These are phyloP conservation scores for Solanum lycopersicoides DNA, from an alignment of 257 asterid genomes.

Conservation along the genomic window DNA sequence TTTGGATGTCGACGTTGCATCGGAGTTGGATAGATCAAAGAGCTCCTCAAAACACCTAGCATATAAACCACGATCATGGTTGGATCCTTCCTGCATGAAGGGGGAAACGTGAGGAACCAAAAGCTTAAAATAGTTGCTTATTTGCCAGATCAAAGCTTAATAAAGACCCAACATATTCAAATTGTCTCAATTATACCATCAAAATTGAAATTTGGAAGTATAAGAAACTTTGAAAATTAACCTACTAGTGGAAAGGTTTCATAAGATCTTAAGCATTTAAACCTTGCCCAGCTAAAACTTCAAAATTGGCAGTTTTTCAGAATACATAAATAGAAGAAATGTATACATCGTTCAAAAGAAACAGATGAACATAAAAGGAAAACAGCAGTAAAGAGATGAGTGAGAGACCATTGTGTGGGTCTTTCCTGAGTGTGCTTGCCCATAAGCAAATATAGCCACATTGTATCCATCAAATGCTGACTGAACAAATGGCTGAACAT, in stretches of 20 bases:
- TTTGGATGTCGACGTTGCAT: slow-evolving; percentile 76
- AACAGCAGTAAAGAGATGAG: slow-evolving; percentile 13
- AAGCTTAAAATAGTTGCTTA: not conserved
- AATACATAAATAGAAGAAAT: not conserved
- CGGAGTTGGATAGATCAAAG: slow-evolving; percentile 90
- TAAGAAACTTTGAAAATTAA: not conserved
- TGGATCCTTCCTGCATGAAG: slow-evolving; percentile 91
- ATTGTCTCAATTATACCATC: not conserved
- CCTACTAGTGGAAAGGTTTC: not conserved
- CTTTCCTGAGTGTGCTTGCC: slow-evolving; percentile 86
- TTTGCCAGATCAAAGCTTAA: not conserved
- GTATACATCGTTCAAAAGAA: not conserved
- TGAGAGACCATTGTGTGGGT: slow-evolving; percentile 82
- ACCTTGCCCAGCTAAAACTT: not conserved
- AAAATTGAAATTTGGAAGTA: not conserved
- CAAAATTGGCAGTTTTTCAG: not conserved
- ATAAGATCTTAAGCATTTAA: not conserved
- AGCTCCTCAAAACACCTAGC: slow-evolving; percentile 97
- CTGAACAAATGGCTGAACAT: slow-evolving; percentile 96
- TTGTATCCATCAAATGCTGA: slow-evolving; percentile 98
- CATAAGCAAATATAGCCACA: slow-evolving; percentile 78
- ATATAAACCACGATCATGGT: slow-evolving; percentile 94
- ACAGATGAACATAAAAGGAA: not conserved
- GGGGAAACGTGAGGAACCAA: not conserved
- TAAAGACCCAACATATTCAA: not conserved